phyloP scores from a whole-genome alignment of 2,329 filamentous ascomycete genomes.

The Apiospora malaysiana region DNA sequence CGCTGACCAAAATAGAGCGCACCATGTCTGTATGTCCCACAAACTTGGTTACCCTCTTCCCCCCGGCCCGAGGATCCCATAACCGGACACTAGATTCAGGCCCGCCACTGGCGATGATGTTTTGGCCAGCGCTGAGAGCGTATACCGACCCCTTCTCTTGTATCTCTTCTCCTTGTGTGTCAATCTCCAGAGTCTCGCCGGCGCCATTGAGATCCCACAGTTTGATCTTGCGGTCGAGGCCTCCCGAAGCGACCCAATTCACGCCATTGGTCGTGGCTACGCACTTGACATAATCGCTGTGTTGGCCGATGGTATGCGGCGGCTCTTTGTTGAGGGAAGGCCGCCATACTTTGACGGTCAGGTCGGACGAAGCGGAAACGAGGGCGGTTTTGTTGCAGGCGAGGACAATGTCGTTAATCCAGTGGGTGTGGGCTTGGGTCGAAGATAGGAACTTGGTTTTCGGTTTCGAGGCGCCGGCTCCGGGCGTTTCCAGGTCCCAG shows the following conservation, averaged over 20 bases:
- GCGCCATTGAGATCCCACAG: constrained; percentile 92
- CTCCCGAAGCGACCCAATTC: constrained; percentile 92
- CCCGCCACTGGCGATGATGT: constrained; percentile 87
- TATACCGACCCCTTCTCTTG: constrained; percentile 95
- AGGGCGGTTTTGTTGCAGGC: constrained; percentile 79
- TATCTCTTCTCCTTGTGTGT: constrained; percentile 81
- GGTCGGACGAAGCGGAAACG: constrained; percentile 91
- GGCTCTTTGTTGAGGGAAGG: constrained; percentile 71
- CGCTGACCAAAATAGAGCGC: constrained; percentile 86
- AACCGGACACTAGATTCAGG: constrained; percentile 92
- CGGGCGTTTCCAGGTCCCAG: constrained; percentile 83
- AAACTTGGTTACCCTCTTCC: constrained; percentile 92
- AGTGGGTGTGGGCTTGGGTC: constrained; percentile 84
- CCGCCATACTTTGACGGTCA: constrained; percentile 91
- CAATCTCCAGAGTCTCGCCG: constrained; percentile 86
- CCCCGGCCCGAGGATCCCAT: constrained; percentile 89
- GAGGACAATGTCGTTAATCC: constrained; percentile 92
- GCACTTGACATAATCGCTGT: constrained; percentile 96
- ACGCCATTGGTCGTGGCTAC: constrained; percentile 75
- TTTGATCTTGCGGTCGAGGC: constrained; percentile 88
- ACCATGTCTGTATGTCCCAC: constrained; percentile 97
- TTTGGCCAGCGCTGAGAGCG: constrained; percentile 79
- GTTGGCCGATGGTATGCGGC: constrained; percentile 85
- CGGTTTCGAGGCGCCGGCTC: constrained; percentile 58
- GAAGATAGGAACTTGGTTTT: constrained; percentile 66